Percentiles rank a stretch among this genome's conserved stretches.
Conservation (phyloP, 2,329 filamentous ascomycete genomes). For the Beauveria caledonica region DNA sequence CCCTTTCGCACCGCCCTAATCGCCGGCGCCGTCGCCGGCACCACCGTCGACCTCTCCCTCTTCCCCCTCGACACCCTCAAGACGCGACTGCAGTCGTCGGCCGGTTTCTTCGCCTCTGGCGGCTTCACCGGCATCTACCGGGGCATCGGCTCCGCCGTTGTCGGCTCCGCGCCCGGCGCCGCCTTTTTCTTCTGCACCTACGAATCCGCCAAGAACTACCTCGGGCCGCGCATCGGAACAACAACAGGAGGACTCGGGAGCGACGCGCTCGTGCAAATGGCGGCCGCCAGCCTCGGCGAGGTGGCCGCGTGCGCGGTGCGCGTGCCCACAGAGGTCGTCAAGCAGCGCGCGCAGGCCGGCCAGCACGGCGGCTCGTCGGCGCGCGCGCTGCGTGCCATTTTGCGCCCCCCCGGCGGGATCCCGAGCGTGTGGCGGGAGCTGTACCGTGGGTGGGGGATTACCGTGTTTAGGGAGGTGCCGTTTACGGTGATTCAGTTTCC, state of each 20-base stretch:
- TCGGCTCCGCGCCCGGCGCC: constrained; percentile 87
- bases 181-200: constrained; percentile 97
- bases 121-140: constrained; percentile 90
- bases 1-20: constrained; percentile 54
- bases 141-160: constrained; percentile 79
- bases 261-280: constrained; percentile 59
- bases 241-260: background rate
- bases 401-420: constrained; percentile 38
- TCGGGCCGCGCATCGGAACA: constrained; percentile 26
- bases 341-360: constrained; percentile 88
- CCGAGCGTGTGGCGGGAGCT: constrained; percentile 67
- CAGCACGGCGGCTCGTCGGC: constrained; percentile 65
- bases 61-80: constrained; percentile 98
- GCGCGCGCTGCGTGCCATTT: constrained; percentile 61
- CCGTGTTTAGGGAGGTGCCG: constrained; percentile 89
- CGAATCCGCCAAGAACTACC: constrained; percentile 60
- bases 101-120: constrained; percentile 71
- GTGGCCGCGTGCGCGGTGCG: constrained; percentile 85
- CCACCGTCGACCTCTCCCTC: constrained; percentile 92
- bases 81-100: constrained; percentile 82
- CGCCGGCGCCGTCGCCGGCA: constrained; percentile 86
- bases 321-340: constrained; percentile 90
- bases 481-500: constrained; percentile 98
- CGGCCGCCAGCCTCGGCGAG: constrained; percentile 79
- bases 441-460: constrained; percentile 88